Evolutionary conservation across 371 early-diverging fungal genomes (phyloP), one percentile per base, ranked within the genome.

Genomic region (Sanchytrium tribonematis): DNA sequence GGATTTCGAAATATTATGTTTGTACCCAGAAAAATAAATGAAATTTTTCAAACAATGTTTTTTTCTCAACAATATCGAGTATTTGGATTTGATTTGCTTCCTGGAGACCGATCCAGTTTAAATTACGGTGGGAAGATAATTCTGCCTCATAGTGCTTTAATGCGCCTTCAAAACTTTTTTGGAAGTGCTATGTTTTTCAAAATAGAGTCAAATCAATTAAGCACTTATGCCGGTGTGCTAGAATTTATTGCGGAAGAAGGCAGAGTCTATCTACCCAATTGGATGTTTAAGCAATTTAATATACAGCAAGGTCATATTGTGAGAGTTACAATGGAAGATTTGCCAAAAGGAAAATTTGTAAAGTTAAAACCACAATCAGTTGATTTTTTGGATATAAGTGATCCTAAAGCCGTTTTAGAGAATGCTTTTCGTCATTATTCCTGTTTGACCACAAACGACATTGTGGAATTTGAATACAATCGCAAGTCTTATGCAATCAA

Each of bases 231-330:
- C 29, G 97, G 98, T 74, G 99, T 99, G 0, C 84, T 98, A 1
- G 98, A 99, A 78, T 99, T 99, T 75, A 93, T 89, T 31, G 97
- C 95, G 29, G 93, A 94, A 74, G 95, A 95, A 78, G 97, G 95
- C 28, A 81, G 90, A 30, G 88, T 88, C 1, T 92, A 93, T 74
- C 75, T 99, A 31, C 99, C 99, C 30, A 86, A 87, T 68, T 99
- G 99, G 99, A 89, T 89, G 79, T 48, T 69, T 31, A 48, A 67
- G 30, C 28, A 30, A 16, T 29, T 16, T 30, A 66, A 31, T 69
- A 1, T 30, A 71, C 22, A 28, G 28, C 85, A 86, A 69, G 89
- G 91, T 16, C 79, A 83, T 30, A 72, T 92, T 29, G 83, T 95
- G 17, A 82, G 84, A 72, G 81, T 97, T 29, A 88, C 81, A 69